Percentiles rank a stretch among this genome's conserved stretches.
Conservation (phyloP, 768 basidiomycete genomes). For the Fomitopsis serialis region DNA sequence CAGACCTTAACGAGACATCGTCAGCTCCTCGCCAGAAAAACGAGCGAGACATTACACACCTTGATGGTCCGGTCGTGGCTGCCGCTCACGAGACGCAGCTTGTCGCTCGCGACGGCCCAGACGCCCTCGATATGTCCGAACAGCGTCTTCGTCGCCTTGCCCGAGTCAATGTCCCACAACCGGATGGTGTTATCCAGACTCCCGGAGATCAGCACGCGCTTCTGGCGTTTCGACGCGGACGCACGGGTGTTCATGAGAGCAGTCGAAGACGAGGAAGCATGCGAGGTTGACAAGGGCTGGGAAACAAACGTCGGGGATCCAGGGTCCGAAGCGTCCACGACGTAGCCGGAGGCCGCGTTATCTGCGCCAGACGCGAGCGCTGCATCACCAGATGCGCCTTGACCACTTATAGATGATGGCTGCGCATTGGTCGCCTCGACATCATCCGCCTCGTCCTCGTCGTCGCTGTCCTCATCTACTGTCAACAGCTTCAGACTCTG, state of each 20-base stretch:
- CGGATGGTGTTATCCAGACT: constrained; percentile 95
- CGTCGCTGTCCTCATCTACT: constrained; percentile 42
- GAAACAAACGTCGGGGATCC: neutral
- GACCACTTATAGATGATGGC: neutral
- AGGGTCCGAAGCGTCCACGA: neutral
- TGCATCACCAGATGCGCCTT: neutral
- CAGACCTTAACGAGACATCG: constrained; percentile 64
- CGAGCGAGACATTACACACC: constrained; percentile 39
- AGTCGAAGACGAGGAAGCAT: neutral
- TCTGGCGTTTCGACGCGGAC: constrained; percentile 24
- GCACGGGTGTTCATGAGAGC: neutral
- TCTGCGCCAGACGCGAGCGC: neutral
- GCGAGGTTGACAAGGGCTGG: neutral
- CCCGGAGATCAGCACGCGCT: constrained; percentile 80
- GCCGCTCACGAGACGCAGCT: constrained; percentile 84
- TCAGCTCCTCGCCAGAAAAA: neutral
- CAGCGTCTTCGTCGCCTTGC: constrained; percentile 70
- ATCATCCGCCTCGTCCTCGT: constrained; percentile 8
- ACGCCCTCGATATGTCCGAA: constrained; percentile 99
- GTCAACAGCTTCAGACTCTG: constrained; percentile 83
- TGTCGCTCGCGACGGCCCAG: constrained; percentile 92
- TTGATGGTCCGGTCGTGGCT: constrained; percentile 98
- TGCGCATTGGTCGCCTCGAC: neutral
- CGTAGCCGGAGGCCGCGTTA: neutral
- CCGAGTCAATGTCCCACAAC: constrained; percentile 91